A percentile compares a stretch with the other conserved stretches of the same genome.
phyloP scores from a whole-genome alignment of 345 rosid species.

The Aquilaria sinensis region DNA sequence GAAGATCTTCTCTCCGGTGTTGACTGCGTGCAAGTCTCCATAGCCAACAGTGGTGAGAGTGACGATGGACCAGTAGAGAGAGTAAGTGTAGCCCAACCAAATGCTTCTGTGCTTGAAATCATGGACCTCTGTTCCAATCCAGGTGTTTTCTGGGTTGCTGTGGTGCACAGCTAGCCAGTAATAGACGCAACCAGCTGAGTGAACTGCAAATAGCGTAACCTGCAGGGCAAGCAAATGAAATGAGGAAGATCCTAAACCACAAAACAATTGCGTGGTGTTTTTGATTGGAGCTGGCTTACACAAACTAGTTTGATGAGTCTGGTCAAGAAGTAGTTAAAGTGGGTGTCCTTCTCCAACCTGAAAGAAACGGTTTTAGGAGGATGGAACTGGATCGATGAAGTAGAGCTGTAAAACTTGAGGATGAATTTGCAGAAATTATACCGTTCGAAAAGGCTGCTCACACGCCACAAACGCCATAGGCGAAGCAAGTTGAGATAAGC shows the following conservation, averaged over 20 bases:
- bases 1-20: constrained; percentile 64
- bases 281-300: constrained; percentile 32
- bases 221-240: constrained; percentile 15
- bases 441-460: constrained; percentile 70
- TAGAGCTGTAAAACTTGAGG: neutral
- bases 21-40: constrained; percentile 78
- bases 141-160: constrained; percentile 32
- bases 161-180: constrained; percentile 69
- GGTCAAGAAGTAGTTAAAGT: constrained; percentile 63
- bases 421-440: constrained; percentile 2
- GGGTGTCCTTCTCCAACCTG: constrained; percentile 88
- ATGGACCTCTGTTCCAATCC: constrained; percentile 54
- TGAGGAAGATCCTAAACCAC: neutral
- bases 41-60: constrained; percentile 92
- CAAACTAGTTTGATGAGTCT: constrained; percentile 56
- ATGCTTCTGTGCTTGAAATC: constrained; percentile 66
- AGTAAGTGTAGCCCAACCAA: constrained; percentile 85
- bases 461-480: constrained; percentile 91
- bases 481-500: constrained; percentile 81
- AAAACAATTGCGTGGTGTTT: too few relatives aligned
- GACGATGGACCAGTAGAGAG: constrained; percentile 90
- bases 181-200: constrained; percentile 79
- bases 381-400: neutral
- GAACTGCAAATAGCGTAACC: constrained; percentile 80
- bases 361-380: neutral